Conservation (phyloP, 148 eudicot genomes). For the Silene conica region DNA sequence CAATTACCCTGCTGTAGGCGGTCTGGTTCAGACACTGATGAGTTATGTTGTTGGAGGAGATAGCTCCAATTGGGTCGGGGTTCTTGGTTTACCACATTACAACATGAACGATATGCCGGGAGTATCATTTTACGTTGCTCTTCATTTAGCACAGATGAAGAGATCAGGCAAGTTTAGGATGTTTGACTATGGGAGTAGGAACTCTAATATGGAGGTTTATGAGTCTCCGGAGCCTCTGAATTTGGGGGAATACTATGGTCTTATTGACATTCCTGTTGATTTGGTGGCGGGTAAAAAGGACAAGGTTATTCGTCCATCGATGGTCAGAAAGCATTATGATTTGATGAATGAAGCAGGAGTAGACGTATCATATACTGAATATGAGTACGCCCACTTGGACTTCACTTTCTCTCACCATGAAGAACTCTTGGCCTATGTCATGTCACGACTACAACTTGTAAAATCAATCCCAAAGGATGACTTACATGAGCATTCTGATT, state of each 20-base stretch:
- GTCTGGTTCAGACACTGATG: slow-evolving; percentile 92
- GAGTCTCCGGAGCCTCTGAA: slow-evolving; percentile 80
- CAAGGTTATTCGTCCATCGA: slow-evolving; percentile 80
- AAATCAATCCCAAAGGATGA: slow-evolving; percentile 35
- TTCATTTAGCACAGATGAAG: slow-evolving; percentile 88
- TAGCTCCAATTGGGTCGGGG: slow-evolving; percentile 99
- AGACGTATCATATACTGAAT: slow-evolving; percentile 72
- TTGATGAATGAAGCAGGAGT: slow-evolving; percentile 68
- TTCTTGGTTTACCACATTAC: slow-evolving; percentile 79
- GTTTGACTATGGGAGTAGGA: slow-evolving; percentile 79
- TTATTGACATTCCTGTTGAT: slow-evolving; percentile 86
- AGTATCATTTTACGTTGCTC: slow-evolving; percentile 75
- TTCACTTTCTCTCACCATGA: slow-evolving; percentile 93
- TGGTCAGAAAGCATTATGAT: slow-evolving; percentile 76
- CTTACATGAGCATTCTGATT: slow-evolving; percentile 17
- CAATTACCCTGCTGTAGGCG: slow-evolving; percentile 92
- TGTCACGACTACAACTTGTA: slow-evolving; percentile 71
- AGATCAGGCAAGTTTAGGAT: slow-evolving; percentile 59
- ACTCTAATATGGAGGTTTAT: slow-evolving; percentile 59
- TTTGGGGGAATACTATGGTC: slow-evolving; percentile 58
- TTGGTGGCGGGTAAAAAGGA: slow-evolving; percentile 89
- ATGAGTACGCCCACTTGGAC: slow-evolving; percentile 94
- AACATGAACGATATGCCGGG: slow-evolving; percentile 99
- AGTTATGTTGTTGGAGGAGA: slow-evolving; percentile 91
- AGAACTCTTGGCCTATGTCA: slow-evolving; percentile 82